These are phyloP conservation scores for Epichloe coenophiala DNA, from an alignment of 2,329 filamentous ascomycete species.

Conservation along the genomic window DNA sequence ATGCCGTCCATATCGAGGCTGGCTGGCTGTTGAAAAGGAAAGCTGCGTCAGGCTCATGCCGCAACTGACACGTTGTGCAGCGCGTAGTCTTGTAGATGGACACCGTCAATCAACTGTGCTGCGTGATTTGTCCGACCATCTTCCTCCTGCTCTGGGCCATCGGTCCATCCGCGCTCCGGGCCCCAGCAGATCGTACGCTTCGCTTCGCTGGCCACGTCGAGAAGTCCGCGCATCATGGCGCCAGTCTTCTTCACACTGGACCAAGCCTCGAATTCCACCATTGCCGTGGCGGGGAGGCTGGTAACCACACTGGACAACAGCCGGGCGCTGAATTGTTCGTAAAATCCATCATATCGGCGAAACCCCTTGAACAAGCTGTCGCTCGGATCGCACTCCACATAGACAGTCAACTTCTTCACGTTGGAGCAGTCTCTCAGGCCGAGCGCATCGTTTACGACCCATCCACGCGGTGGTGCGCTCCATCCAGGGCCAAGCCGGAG, in stretches of 20 bases:
- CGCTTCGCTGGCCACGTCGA: slow-evolving; percentile 35
- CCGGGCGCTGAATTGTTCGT: slow-evolving; percentile 49
- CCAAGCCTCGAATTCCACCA: slow-evolving; percentile 58
- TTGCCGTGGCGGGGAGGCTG: slow-evolving; percentile 39
- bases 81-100: slow-evolving; percentile 7
- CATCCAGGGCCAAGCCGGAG: slow-evolving; percentile 62
- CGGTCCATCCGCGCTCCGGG: slow-evolving; percentile 51
- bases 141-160: slow-evolving; percentile 27
- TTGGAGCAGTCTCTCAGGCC: slow-evolving; percentile 49
- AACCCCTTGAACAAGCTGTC: slow-evolving; percentile 55
- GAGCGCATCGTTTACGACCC: slow-evolving; percentile 52
- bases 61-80: slow-evolving; percentile 8
- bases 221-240: slow-evolving; percentile 48
- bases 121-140: background rate
- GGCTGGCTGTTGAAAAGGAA: too few relatives aligned
- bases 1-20: background rate
- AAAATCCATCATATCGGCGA: slow-evolving; percentile 51
- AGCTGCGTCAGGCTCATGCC: slow-evolving; percentile 3
- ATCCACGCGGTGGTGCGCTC: slow-evolving; percentile 54
- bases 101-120: slow-evolving; percentile 2
- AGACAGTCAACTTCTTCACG: slow-evolving; percentile 48
- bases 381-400: slow-evolving; percentile 61
- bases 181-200: slow-evolving; percentile 52
- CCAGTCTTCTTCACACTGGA: slow-evolving; percentile 50
- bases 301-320: slow-evolving; percentile 44